A percentile compares a stretch with the other conserved stretches of the same genome.
Evolutionary conservation across 2,329 filamentous ascomycete species (phyloP).

Genomic region (Xylaria sp.): DNA sequence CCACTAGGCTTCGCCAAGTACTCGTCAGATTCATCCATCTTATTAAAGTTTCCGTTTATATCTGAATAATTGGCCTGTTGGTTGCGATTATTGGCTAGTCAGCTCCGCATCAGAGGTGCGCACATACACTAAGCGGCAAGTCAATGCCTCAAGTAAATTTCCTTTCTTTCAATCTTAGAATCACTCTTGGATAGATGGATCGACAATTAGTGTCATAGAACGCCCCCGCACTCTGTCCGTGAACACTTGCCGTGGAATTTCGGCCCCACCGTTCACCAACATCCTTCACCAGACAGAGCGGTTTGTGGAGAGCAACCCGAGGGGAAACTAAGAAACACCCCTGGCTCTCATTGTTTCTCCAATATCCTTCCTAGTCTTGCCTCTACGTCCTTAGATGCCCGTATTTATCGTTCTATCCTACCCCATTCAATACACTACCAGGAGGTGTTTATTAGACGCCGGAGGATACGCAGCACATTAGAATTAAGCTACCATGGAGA

Average conservation of each 20-base stretch:
- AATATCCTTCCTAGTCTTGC: too few relatives aligned
- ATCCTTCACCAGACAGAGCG: neutral
- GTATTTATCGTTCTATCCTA: neutral
- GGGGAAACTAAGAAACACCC: neutral
- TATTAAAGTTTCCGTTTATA: neutral
- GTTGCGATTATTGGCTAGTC: neutral
- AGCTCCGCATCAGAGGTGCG: neutral
- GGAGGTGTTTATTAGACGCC: too few relatives aligned
- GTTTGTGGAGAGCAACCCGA: neutral
- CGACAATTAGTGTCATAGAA: neutral
- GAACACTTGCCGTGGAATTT: neutral
- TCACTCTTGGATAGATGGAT: neutral
- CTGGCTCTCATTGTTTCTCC: neutral
- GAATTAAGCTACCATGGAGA: neutral
- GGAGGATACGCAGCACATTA: neutral
- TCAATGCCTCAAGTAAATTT: too few relatives aligned
- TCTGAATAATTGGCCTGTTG: neutral
- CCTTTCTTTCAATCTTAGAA: too few relatives aligned
- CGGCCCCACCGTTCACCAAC: neutral
- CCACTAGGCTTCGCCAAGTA: slow-evolving; percentile 43
- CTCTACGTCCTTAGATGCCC: too few relatives aligned
- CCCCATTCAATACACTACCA: neutral
- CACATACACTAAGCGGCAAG: too few relatives aligned
- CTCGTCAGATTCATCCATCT: neutral
- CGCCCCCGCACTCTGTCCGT: neutral